phyloP scores from a whole-genome alignment of 169 alveolate genomes.

The Plasmodium coatneyi region DNA sequence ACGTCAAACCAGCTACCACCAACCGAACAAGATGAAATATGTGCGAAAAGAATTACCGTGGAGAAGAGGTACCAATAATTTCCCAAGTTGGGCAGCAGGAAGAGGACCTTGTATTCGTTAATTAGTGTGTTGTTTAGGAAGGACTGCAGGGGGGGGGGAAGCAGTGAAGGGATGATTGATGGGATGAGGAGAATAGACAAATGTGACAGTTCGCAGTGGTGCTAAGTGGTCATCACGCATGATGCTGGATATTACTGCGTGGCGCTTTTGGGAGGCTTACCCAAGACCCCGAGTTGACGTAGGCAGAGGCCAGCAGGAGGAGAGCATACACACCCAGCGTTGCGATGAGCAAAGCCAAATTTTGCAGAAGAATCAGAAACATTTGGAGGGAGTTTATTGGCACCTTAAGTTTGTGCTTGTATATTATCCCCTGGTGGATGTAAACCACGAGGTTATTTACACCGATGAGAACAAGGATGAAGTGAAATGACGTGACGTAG shows the following conservation, averaged over 20 bases:
- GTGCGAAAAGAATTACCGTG: slow-evolving; percentile 3
- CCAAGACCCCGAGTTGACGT: slow-evolving; percentile 3
- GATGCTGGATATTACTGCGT: background rate
- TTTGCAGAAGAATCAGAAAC: slow-evolving; percentile 11
- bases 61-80: slow-evolving; percentile 70
- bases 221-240: too few species aligned
- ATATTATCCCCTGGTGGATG: background rate
- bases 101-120: slow-evolving; percentile 49
- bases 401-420: slow-evolving; percentile 10
- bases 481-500: slow-evolving; percentile 61
- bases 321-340: slow-evolving; percentile 15
- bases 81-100: slow-evolving; percentile 45
- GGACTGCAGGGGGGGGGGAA: slow-evolving; percentile 9
- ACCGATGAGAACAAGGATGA: slow-evolving; percentile 35
- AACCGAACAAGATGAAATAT: too few species aligned
- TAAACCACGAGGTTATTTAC: slow-evolving; percentile 29
- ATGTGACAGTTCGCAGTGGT: background rate
- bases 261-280: background rate
- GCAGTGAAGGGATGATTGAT: background rate
- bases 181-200: too few species aligned
- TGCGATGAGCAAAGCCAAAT: background rate
- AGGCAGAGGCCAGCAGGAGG: slow-evolving; percentile 7
- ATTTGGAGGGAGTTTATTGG: background rate
- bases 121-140: slow-evolving; percentile 55
- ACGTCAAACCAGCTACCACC: background rate